Base-by-base conservation (phyloP, 2,329 filamentous ascomycete genomes). In the Colletotrichum liriopes region DNA sequence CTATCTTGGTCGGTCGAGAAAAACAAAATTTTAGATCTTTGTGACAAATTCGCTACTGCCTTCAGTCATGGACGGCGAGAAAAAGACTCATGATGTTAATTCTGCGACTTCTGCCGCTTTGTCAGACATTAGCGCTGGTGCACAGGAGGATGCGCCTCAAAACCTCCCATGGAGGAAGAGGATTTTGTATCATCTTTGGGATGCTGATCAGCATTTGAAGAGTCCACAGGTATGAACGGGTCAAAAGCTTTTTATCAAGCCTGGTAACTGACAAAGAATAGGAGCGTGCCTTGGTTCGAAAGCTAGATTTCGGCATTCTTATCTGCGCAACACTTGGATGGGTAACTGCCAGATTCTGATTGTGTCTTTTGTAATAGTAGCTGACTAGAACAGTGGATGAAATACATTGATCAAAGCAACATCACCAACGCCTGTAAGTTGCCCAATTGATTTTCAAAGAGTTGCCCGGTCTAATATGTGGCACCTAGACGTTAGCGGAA, bases 361-460 rank as follows among this genome's bases (percentile, higher is more conserved):
- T 39, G 7, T 37, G 35, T 37, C 8, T 37, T 3, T 56, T 14
- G 1, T 39, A 7, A 23, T 8, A 2, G 26, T 41, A 32, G 18
- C 66, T 69, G 1, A 69, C 35, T 1, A 1, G 16, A 5, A 2
- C 11, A 58, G 67, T 65, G 61, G 67, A 70, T 70, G 61, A 65
- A 65, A 54, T 70, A 70, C 29, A 65, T 70, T 16, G 67, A 70
- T 16, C 67, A 70, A 29, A 70, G 61, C 3, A 70, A 59, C 54
- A 52, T 70, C 11, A 70, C 67, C 9, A 70, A 70, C 8, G 67
- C 61, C n/a, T 70, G 61, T 70, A 5, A 45, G 67, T 58, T 23
- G 3, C 18, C 45, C 0, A 3, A 11, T 26, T 9, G 1, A 11
- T 18, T 9, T 11, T 18, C 23, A 60, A 35, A 16, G n/a, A 20